Evolutionary conservation across 176 grass and related monocot species (phyloP).

Genomic region (Aegilops bicornis): DNA sequence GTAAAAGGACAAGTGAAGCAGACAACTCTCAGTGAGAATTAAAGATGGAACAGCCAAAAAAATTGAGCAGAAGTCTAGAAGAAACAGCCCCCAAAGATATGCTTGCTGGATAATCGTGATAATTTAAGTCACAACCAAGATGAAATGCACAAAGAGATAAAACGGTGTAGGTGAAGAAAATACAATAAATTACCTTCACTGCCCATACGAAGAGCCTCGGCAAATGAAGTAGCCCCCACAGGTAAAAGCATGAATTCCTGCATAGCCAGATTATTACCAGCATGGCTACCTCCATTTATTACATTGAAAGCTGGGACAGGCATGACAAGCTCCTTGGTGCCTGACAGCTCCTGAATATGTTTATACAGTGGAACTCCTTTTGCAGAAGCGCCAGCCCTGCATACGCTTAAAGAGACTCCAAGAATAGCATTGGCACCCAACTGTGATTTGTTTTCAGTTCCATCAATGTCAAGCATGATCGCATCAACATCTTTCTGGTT

Average conservation of each 20-base stretch:
- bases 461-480: conserved; percentile 96
- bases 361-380: conserved; percentile 89
- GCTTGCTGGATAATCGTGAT: neutral
- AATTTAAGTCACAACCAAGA: neutral
- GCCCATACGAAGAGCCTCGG: conserved; percentile 81
- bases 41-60: conserved; percentile 5
- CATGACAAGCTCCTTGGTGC: conserved; percentile 90
- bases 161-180: neutral
- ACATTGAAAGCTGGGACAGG: conserved; percentile 99
- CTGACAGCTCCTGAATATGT: conserved; percentile 91
- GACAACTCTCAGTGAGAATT: conserved; percentile 7
- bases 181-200: conserved; percentile 68
- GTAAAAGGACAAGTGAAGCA: conserved; percentile 13
- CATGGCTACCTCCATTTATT: conserved; percentile 97
- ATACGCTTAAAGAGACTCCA: conserved; percentile 94
- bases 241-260: conserved; percentile 99
- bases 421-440: conserved; percentile 97
- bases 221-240: conserved; percentile 78
- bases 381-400: conserved; percentile 74
- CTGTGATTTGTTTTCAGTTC: conserved; percentile 88
- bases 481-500: conserved; percentile 83
- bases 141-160: neutral
- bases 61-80: neutral
- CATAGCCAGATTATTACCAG: conserved; percentile 98
- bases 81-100: neutral